Base-by-base conservation (phyloP, 352 stramenopile genomes). In the Globisporangium abappressorium region DNA sequence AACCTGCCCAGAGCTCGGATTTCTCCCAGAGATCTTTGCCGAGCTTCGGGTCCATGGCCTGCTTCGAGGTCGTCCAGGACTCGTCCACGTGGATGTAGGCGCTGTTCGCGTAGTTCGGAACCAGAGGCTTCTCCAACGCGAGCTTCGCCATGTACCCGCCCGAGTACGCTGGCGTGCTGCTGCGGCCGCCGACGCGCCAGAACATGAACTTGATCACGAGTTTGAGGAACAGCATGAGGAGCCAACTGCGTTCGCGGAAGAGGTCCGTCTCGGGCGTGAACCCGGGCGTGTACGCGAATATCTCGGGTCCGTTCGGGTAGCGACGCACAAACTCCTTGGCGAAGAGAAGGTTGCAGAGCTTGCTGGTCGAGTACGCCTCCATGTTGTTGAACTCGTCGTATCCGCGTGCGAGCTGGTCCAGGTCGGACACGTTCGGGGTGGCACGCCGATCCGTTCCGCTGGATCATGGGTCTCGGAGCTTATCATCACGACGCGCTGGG, bases 321-420 rank as follows among this genome's bases (percentile, higher is more conserved):
- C 68, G 71, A 11, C 71, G 74, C 15, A 65, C 59, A 22, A 68
- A 72, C 59, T 77, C 74, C 30, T 69, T 65, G 33, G 57, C 60
- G 54, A 71, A 72, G 4, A 78, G 60, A 15, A 76, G n/a, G 61
- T 76, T 76, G 57, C 69, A 76, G 11, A 80, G 71, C 63, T 78
- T 78, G 60, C 64, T 74, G 7, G 68, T 78, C 36, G 65, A 57
- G 54, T 80, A 80, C 3, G 68, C 74, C 14, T 70, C 62, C 14
- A 58, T 8, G 5, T 43, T 47, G 43, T 75, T 68, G 46, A 73
- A 80, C 1, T n/a, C 18, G 1, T 69, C 53, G 24, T 62, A 66
- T 0, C 76, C 76, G 9, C 64, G 38, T 0, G 68, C 70, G 6
- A 82, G 41, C 60, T 74, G 51, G 5, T 70, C 64, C 9, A 78